Evolutionary conservation across 768 basidiomycete species (phyloP), one percentile per base, ranked within the genome.

Genomic region (Hypholoma fasciculare): DNA sequence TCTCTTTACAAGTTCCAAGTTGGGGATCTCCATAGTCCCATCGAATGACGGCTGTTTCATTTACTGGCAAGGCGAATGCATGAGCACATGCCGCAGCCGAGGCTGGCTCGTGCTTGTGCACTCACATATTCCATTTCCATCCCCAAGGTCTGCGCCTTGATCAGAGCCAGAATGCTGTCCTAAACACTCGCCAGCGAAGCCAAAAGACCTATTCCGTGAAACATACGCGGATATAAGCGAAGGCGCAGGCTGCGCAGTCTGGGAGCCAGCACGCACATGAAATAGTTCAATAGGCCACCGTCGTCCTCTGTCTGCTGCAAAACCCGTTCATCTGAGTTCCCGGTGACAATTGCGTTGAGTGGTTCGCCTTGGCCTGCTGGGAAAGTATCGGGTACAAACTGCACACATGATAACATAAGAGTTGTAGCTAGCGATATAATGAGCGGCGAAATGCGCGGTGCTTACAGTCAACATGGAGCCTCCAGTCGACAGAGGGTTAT

Each of bases 1-100:
- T 90, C 72, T 97, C 94, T 63, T 82, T 75, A 72, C 95, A 96
- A 1, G 94, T 83, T 0, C 95, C 95, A n/a, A 95, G 71, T 52
- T 85, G 75, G 0, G 86, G 82, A 64, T 96, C 86, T 7, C 85
- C 86, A 69, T 92, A 98, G 67, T 94, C 83, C 82, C 85, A 94
- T 37, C 95, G 82, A 23, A 96, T 85, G n/a, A 88, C 89, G 7
- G 86, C 85, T 0, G 89, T 89, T 69, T 97, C 87, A 69, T 94
- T 92, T 59, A 79, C 91, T 93, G 67, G 27, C 27, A 30, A 50
- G n/a, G 34, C 34, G 16, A 9, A 13, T 42, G 9, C 16, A 26
- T 34, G 30, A 34, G 30, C 30, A 34, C 30, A 34, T 34, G 30
- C 30, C 30, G 30, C 30, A 34, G 30, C 30, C 6, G 30, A 34